Evolutionary conservation across 495 filamentous ascomycete species (phyloP).

Genomic region (Darksidea phi): DNA sequence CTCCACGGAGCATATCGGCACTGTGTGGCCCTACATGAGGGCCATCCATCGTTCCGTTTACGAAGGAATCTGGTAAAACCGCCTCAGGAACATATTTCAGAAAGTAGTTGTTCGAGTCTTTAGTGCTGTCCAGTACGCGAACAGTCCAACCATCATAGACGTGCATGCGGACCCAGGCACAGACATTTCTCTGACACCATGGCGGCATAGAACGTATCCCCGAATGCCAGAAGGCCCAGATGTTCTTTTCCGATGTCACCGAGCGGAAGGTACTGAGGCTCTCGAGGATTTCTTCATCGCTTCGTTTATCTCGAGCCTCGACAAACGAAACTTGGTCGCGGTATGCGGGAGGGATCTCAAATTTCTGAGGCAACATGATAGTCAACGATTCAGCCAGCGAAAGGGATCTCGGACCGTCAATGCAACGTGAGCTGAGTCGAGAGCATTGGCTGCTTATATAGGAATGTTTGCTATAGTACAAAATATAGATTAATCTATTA

Average conservation of each 20-base stretch:
- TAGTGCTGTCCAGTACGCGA: conserved; percentile 29
- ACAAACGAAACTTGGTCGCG: conserved; percentile 8
- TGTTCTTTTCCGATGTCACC: conserved; percentile 47
- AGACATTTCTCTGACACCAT: conserved; percentile 44
- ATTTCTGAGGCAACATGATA: too few relatives aligned
- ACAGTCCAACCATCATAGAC: conserved; percentile 33
- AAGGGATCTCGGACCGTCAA: too few relatives aligned
- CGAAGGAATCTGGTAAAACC: conserved; percentile 43
- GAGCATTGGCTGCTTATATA: too few relatives aligned
- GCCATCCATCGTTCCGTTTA: conserved; percentile 43
- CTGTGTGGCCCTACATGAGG: conserved; percentile 40
- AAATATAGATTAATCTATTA: too few relatives aligned
- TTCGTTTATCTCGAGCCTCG: conserved; percentile 24
- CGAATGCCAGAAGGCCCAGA: conserved; percentile 49
- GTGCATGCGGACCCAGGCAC: conserved; percentile 33
- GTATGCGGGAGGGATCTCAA: too few relatives aligned
- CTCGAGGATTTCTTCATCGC: conserved; percentile 31
- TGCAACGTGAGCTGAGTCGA: too few relatives aligned
- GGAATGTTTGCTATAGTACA: too few relatives aligned
- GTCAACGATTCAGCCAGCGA: too few relatives aligned
- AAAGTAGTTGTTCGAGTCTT: conserved; percentile 27
- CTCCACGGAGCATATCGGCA: conserved; percentile 44
- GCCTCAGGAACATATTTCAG: conserved; percentile 38
- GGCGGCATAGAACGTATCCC: conserved; percentile 41
- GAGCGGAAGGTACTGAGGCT: conserved; percentile 22